A percentile compares a stretch with the other conserved stretches of the same genome.
Evolutionary conservation across 768 basidiomycete genomes (phyloP).

Genomic region (Mycena venus): DNA sequence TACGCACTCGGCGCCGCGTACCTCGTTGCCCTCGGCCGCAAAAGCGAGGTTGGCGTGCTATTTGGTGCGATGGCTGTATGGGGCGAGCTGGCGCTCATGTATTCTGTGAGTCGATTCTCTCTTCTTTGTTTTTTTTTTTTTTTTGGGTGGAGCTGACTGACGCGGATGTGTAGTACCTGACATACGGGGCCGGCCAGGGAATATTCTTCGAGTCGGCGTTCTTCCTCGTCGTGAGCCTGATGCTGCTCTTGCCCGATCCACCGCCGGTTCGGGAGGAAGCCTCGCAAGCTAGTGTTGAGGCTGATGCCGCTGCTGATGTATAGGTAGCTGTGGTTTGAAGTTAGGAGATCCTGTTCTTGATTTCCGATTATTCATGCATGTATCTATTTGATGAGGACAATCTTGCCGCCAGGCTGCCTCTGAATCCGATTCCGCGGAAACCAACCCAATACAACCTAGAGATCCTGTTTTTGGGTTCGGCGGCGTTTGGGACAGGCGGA

Average conservation of each 20-base stretch:
- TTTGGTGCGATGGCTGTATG: slow-evolving; percentile 25
- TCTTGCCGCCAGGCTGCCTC: too few species aligned
- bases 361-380: too few species aligned
- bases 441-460: too few species aligned
- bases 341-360: too few species aligned
- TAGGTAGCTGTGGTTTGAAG: too few species aligned
- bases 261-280: not conserved
- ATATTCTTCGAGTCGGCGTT: slow-evolving; percentile 1
- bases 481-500: too few species aligned
- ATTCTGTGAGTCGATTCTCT: slow-evolving; percentile 1
- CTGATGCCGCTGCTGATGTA: too few species aligned
- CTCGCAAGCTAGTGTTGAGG: too few species aligned
- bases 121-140: too few species aligned
- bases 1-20: slow-evolving; percentile 16
- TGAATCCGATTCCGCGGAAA: too few species aligned
- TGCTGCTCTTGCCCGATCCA: slow-evolving; percentile 7
- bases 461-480: too few species aligned
- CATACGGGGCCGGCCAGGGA: not conserved
- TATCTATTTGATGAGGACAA: too few species aligned
- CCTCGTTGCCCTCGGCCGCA: slow-evolving; percentile 1
- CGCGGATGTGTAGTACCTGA: not conserved
- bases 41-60: not conserved
- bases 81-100: not conserved
- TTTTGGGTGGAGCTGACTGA: not conserved
- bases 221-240: slow-evolving; percentile 1